Evolutionary conservation across 1,284 basidiomycete genomes (phyloP).

Genomic region (Cryptococcus sp.): DNA sequence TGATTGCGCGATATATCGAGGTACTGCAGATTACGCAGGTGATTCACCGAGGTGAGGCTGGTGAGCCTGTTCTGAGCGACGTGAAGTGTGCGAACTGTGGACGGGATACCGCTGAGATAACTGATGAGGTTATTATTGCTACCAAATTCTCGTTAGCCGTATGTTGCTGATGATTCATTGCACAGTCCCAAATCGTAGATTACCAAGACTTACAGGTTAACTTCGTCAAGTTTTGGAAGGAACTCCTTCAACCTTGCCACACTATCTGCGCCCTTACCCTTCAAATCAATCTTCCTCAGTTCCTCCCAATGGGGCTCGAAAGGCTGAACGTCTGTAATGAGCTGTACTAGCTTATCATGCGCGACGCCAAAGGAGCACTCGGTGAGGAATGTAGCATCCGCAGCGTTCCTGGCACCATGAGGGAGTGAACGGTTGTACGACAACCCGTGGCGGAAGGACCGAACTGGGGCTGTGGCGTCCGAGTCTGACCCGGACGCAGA

Average conservation of each 20-base stretch:
- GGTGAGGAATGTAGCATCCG: constrained; percentile 76
- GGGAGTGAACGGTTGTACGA: background rate
- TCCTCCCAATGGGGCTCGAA: constrained; percentile 95
- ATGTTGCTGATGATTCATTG: background rate
- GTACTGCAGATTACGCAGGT: constrained; percentile 80
- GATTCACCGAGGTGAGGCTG: constrained; percentile 82
- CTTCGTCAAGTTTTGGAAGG: constrained; percentile 76
- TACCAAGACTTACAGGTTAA: constrained; percentile 67
- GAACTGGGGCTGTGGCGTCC: constrained; percentile 22
- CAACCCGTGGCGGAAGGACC: constrained; percentile 21
- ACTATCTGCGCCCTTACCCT: constrained; percentile 77
- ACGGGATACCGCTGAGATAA: constrained; percentile 84
- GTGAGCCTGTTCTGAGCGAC: constrained; percentile 81
- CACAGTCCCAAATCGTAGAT: background rate
- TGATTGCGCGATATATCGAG: constrained; percentile 90
- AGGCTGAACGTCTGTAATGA: constrained; percentile 92
- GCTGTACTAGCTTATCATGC: constrained; percentile 83
- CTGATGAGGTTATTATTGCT: constrained; percentile 79
- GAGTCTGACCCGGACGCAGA: constrained; percentile 17
- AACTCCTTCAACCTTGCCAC: constrained; percentile 92
- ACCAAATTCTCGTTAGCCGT: constrained; percentile 11
- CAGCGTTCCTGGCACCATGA: constrained; percentile 26
- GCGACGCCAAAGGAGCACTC: constrained; percentile 94
- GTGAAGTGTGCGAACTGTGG: constrained; percentile 73
- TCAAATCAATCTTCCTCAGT: constrained; percentile 73